Percentiles rank a stretch among this genome's conserved stretches.
Evolutionary conservation across 371 early-diverging fungal species (phyloP).

Genomic region (Mucor saturninus): DNA sequence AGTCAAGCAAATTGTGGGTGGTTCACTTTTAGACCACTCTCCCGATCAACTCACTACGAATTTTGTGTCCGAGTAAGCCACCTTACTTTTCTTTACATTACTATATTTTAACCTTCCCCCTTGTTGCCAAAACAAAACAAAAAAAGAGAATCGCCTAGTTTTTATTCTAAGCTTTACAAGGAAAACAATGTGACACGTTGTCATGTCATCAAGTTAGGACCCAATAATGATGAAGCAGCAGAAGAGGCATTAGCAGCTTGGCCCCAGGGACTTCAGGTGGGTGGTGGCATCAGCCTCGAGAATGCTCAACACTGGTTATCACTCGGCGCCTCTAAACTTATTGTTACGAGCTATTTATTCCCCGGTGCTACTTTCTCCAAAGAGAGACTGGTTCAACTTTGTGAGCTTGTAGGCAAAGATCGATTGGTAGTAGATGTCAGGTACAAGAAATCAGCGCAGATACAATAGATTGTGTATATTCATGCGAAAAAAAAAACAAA

Average conservation of each 20-base stretch:
- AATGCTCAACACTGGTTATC: conserved; percentile 90
- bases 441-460: conserved; percentile 20
- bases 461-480: no score
- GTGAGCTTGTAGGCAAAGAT: conserved; percentile 74
- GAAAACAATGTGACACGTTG: conserved; percentile 77
- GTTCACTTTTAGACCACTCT: conserved; percentile 76
- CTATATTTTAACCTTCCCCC: background rate
- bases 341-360: conserved; percentile 95
- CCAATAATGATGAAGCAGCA: conserved; percentile 89
- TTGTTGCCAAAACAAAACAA: conserved; percentile 22
- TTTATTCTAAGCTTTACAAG: conserved; percentile 85
- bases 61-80: conserved; percentile 81
- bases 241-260: conserved; percentile 81
- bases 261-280: conserved; percentile 90
- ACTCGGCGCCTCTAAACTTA: conserved; percentile 88
- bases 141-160: conserved; percentile 71
- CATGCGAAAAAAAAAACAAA: background rate
- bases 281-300: conserved; percentile 91
- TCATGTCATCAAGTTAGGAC: conserved; percentile 95
- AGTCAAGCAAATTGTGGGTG: conserved; percentile 98
- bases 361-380: conserved; percentile 74
- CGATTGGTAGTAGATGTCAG: conserved; percentile 90
- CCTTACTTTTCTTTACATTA: no score
- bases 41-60: conserved; percentile 81
- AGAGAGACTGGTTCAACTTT: conserved; percentile 69